Base-by-base conservation (phyloP, 495 filamentous ascomycete genomes). In the Massariosphaeria phaeospora region DNA sequence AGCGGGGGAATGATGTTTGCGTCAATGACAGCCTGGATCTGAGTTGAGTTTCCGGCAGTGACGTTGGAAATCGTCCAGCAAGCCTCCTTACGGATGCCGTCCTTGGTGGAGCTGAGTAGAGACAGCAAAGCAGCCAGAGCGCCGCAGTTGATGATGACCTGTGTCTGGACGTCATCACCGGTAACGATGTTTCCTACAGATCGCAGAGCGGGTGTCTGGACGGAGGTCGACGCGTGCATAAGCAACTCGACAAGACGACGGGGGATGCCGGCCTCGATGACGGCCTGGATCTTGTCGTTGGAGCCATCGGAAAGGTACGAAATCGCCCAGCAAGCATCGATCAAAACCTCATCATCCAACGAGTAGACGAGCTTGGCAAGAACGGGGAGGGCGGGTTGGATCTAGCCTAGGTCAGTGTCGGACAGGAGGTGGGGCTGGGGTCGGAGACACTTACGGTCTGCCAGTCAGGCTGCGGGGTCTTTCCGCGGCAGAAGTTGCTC, bases 61-160 rank as follows among this genome's bases (percentile, higher is more conserved):
- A 99, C 84, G 76, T 99, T 99, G 62, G 90, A 96, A 62, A 99
- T 99, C 25, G 94, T 99, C 94, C 94, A 99, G 79, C 94, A 99
- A 24, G 94, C 94, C 71, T 99, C 94, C 77, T 99, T 99, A 49
- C 94, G 89, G 55, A 99, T 99, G 10, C 94, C 94, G 64, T 99
- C 94, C 77, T 99, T 99, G 67, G 84, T 87, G 48, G 93, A 97
- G 75, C 89, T 86, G 48, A 99, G 77, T 8, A 99, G 84, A 21
- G 91, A 91, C 25, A 96, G 78, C 17, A 99, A 78, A 51, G 91
- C 95, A 31, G 91, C 85, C 12, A 99, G 77, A 43, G 94, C 83
- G 43, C 94, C 94, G 65, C 89, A 95, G 79, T 99, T 99, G 70
- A 99, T 97, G 70, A 99, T 96, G 48, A 99, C 89, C 68, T 99